Conservation (phyloP, 2,329 filamentous ascomycete species). For the Trichoderma aggressivum region DNA sequence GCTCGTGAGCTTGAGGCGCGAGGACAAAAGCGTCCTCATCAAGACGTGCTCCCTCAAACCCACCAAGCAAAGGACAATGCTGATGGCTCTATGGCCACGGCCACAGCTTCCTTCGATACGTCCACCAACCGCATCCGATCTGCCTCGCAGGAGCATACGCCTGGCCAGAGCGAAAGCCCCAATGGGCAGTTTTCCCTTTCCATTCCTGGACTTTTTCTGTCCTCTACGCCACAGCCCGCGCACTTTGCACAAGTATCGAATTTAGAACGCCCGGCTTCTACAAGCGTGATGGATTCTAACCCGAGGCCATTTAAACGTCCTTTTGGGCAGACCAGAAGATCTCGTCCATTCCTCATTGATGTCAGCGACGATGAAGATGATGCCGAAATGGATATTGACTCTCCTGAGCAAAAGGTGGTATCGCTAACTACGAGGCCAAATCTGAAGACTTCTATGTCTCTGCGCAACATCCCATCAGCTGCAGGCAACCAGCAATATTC, state of each 20-base stretch:
- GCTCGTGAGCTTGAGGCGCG: conserved; percentile 49
- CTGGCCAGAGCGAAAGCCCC: background rate
- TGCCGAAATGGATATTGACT: conserved; percentile 65
- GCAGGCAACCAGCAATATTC: conserved; percentile 41
- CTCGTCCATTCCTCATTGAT: conserved; percentile 72
- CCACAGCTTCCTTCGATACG: background rate
- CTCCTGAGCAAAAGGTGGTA: conserved; percentile 43
- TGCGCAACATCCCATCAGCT: conserved; percentile 46
- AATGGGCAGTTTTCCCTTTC: conserved; percentile 22
- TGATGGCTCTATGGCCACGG: background rate
- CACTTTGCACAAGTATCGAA: conserved; percentile 22
- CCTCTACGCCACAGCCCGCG: conserved; percentile 27
- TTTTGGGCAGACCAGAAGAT: conserved; percentile 56
- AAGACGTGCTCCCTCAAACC: conserved; percentile 12
- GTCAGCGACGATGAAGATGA: conserved; percentile 72
- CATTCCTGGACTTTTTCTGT: conserved; percentile 39
- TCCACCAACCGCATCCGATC: background rate
- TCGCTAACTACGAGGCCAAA: conserved; percentile 32
- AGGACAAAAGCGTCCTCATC: conserved; percentile 28
- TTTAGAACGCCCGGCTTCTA: conserved; percentile 54
- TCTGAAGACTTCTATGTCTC: conserved; percentile 34
- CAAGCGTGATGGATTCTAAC: conserved; percentile 64
- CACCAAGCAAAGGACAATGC: background rate
- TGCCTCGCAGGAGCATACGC: background rate
- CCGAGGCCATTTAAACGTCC: conserved; percentile 52